Evolutionary conservation across 2,329 filamentous ascomycete species (phyloP), one percentile per base, ranked within the genome.

Genomic region (Arthroderma sp.): DNA sequence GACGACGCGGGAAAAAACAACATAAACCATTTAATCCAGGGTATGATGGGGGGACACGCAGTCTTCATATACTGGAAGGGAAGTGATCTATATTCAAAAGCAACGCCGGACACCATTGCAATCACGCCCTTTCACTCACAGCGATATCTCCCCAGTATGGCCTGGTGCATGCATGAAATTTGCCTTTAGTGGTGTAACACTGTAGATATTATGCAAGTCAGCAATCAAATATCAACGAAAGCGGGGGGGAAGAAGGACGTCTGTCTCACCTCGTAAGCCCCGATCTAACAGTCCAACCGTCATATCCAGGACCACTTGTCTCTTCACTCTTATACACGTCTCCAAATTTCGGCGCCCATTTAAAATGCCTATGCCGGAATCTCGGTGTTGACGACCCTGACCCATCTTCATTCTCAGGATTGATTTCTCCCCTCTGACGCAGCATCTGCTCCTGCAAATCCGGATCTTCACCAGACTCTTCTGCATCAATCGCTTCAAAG

Each of bases 241-340:
- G 37, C 5, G n/a, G 37, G 15, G 22, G 15, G 15, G 3, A 3
- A 3, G 7, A 5, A 7, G 5, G 6, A 10, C 27, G 7, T n/a
- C 40, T 9, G 41, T 47, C 53, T 55, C 66, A 85, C 84, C 85
- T 91, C 8, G 89, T 93, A 62, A 82, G 78, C 29, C 86, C 85
- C 60, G 94, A 80, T 60, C 83, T 83, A 27, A 98, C 85, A 32
- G 81, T 81, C 86, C 89, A 95, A 4, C 89, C 91, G 64, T 98
- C 91, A 58, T 86, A 93, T 3, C 87, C 87, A 3, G 85, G 83
- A 30, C 72, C 70, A 34, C 81, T 79, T 51, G 82, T 76, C 53
- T 87, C 78, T n/a, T 95, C 87, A 53, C 83, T 88, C 59, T 83
- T 77, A 62, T 86, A 86, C 2, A 96, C 86, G 62, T 94, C 88